Percentiles rank a stretch among this genome's conserved stretches.
Conservation (phyloP, 1,284 basidiomycete genomes). For the Xerocomus nothofagi region DNA sequence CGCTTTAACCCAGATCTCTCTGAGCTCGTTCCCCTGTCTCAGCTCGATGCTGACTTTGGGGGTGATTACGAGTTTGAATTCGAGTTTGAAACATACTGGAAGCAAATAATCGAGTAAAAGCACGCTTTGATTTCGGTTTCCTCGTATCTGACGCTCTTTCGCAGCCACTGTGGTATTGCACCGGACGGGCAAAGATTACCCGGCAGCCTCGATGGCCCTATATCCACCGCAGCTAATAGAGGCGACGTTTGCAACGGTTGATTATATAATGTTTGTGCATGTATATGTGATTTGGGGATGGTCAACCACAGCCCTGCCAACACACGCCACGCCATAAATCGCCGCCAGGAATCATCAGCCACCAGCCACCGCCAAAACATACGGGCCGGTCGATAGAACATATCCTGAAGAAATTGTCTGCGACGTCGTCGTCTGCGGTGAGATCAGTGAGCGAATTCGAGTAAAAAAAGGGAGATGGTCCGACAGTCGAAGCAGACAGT, state of each 20-base stretch:
- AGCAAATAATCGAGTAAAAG: slow-evolving; percentile 67
- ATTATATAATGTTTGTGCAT: slow-evolving; percentile 25
- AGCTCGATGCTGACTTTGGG: slow-evolving; percentile 83
- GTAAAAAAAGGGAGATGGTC: slow-evolving; percentile 28
- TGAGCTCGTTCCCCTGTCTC: slow-evolving; percentile 72
- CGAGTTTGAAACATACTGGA: slow-evolving; percentile 78
- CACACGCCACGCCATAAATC: slow-evolving; percentile 30
- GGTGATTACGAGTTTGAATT: slow-evolving; percentile 79
- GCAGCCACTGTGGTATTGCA: slow-evolving; percentile 59
- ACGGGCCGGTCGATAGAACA: slow-evolving; percentile 12
- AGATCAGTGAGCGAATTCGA: slow-evolving; percentile 20
- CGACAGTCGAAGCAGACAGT: slow-evolving; percentile 38
- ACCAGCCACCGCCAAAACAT: slow-evolving; percentile 21
- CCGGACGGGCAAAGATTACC: slow-evolving; percentile 56
- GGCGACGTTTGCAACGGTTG: slow-evolving; percentile 8
- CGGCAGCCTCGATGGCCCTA: slow-evolving; percentile 31
- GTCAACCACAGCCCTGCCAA: slow-evolving; percentile 19
- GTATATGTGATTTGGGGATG: slow-evolving; percentile 11
- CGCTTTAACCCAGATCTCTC: slow-evolving; percentile 83
- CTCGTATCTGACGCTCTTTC: slow-evolving; percentile 2
- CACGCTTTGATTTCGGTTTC: background rate
- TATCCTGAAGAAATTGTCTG: background rate
- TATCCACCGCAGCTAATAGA: background rate
- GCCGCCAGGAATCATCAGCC: slow-evolving; percentile 31
- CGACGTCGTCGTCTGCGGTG: slow-evolving; percentile 4